Base-by-base conservation (phyloP, 106 monocot species). In the Dioscorea dumetorum region DNA sequence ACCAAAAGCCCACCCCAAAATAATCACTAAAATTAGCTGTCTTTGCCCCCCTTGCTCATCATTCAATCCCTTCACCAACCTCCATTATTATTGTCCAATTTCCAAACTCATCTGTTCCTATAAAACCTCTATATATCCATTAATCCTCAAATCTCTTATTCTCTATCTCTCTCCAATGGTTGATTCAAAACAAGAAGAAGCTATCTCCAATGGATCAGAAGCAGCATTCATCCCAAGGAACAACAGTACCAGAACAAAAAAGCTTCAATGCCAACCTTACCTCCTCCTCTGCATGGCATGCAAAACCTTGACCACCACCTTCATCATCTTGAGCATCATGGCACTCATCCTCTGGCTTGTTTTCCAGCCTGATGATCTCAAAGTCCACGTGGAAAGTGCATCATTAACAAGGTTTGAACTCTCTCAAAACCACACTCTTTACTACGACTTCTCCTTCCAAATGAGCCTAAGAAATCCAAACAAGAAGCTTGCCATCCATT, bases 381-480 rank as follows among this genome's bases (percentile, higher is more conserved):
- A 73, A 16, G 79, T 73, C 72, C 18, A 58, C 62, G 84, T 80
- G 28, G 64, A 66, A 8, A 19, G 33, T 23, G 81, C 76, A 53
- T 11, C 22, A 33, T 63, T 76, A 53, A 20, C 72, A 28, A 66
- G 28, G 15, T 81, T 81, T 76, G 57, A 75, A 15, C 81, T 81
- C 72, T 16, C 67, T 62, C 17, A 12, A 52, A 68, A 57, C 72
- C 33, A 2, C 67, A 72, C 48, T 32, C 67, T 72, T 48, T 23
- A 56, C 24, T 73, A 78, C 67, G 49, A 73, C 72, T 62, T 78
- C 48, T 54, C 73, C 62, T 17, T 78, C 10, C 50, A 34, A 50
- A 24, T 78, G 24, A 72, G 67, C 67, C n/a, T 78, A 20, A 28
- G 73, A 12, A 78, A 78, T 34, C 72, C 78, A 22, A 70, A 70